Evolutionary conservation across 306 rosid genomes (phyloP).

Genomic region (Herpetospermum pedunculosum): DNA sequence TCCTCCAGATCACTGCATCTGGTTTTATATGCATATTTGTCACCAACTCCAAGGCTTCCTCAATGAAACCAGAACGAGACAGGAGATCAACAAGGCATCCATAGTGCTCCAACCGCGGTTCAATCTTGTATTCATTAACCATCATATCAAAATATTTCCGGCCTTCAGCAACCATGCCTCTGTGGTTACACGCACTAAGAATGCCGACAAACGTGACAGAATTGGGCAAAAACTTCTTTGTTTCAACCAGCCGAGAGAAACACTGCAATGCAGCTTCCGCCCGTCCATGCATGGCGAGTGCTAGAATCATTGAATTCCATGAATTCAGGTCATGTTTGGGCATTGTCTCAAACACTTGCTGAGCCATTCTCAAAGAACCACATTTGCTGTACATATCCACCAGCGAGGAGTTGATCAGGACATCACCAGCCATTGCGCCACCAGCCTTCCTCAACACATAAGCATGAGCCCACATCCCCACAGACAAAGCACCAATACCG

Average conservation of each 20-base stretch:
- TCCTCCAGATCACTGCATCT: slow-evolving; percentile 74
- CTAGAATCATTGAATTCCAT: slow-evolving; percentile 68
- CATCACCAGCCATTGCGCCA: slow-evolving; percentile 20
- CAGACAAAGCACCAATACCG: slow-evolving; percentile 51
- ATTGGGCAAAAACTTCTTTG: slow-evolving; percentile 28
- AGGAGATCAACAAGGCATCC: slow-evolving; percentile 79
- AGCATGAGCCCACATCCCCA: slow-evolving; percentile 81
- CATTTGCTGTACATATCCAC: slow-evolving; percentile 81
- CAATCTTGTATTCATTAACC: slow-evolving; percentile 36
- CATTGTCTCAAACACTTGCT: slow-evolving; percentile 56
- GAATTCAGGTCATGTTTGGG: slow-evolving; percentile 32
- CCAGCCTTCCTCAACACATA: slow-evolving; percentile 37
- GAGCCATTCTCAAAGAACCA: slow-evolving; percentile 53
- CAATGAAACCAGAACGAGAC: slow-evolving; percentile 45
- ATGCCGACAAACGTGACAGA: slow-evolving; percentile 70
- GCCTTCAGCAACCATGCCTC: slow-evolving; percentile 59
- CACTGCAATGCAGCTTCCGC: slow-evolving; percentile 41
- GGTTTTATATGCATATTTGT: slow-evolving; percentile 60
- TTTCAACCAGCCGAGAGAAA: slow-evolving; percentile 34
- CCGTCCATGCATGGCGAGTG: slow-evolving; percentile 56
- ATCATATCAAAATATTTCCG: slow-evolving; percentile 41
- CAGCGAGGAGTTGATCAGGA: slow-evolving; percentile 41
- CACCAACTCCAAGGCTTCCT: slow-evolving; percentile 54
- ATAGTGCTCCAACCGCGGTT: slow-evolving; percentile 59
- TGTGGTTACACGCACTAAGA: slow-evolving; percentile 62